Evolutionary conservation across 176 grass and related monocot genomes (phyloP).

Genomic region (Melocanna baccifera): DNA sequence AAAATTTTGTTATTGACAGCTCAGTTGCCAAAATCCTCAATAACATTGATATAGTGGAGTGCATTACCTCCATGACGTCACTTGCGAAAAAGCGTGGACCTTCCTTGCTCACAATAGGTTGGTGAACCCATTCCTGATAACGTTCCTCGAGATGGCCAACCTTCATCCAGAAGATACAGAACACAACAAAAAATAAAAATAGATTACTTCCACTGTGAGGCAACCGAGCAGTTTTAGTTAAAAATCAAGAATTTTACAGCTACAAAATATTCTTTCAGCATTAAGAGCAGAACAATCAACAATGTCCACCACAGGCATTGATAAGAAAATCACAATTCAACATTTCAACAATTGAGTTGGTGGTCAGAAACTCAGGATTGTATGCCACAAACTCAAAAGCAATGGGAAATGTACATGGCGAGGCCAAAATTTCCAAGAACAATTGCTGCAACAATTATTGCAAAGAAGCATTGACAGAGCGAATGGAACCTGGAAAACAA

Average conservation of each 20-base stretch:
- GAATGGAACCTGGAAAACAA: slow-evolving; percentile 81
- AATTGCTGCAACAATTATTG: background rate
- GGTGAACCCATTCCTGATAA: slow-evolving; percentile 98
- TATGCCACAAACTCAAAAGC: background rate
- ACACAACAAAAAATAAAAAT: background rate
- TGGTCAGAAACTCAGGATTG: background rate
- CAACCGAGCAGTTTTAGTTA: background rate
- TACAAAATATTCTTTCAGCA: background rate
- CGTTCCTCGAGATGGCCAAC: slow-evolving; percentile 81
- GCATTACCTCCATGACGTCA: slow-evolving; percentile 61
- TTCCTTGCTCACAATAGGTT: slow-evolving; percentile 89
- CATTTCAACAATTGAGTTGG: background rate
- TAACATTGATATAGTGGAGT: background rate
- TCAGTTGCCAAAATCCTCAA: background rate
- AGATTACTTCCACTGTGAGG: background rate
- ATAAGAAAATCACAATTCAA: background rate
- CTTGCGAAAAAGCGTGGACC: slow-evolving; percentile 76
- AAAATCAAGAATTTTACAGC: background rate
- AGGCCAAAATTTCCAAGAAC: background rate
- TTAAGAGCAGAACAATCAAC: background rate
- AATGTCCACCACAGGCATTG: background rate
- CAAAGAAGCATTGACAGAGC: background rate
- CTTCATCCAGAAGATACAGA: slow-evolving; percentile 34
- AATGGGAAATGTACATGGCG: background rate
- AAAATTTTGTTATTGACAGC: background rate